Base-by-base conservation (phyloP, 345 rosid species). In the Bruguiera gymnorhiza region DNA sequence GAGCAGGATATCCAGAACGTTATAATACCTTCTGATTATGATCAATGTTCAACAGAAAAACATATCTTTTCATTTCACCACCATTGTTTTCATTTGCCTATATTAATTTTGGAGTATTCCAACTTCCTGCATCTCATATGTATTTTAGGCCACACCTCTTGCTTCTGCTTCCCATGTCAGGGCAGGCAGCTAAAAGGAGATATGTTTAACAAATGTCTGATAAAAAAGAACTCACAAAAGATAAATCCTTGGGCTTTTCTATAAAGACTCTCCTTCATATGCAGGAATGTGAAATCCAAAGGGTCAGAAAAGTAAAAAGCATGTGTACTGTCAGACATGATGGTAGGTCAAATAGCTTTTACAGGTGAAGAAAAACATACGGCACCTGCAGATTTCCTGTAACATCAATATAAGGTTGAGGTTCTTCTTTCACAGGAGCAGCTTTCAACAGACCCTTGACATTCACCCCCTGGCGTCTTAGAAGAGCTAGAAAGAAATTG, bases 341-440 rank as follows among this genome's bases (percentile, higher is more conserved):
- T 34, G 24, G 26, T 8, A 63, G 31, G 46, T 48, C 31, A 13
- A 62, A 57, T 63, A 68, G 64, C 52, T 30, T 29, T 30, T 30
- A 55, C 21, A 52, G 43, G 7, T n/a, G 46, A n/a, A 23, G 32
- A 10, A 48, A 31, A 3, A 62, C 29, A 73, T 16, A 69, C 26
- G 70, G 73, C 72, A 96, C 99, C 96, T 92, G 97, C 70, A 92
- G 80, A 83, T 86, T 80, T 81, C 99, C 99, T 9, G 99, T 90
- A 81, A 91, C 86, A 71, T 96, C 99, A 83, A 96, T 92, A 73
- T 78, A 80, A 39, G 97, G 88, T 73, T 89, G 87, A 54, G 95
- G 87, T 73, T 96, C 96, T 74, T 90, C 98, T 80, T 89, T 85
- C 16, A 76, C 82, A 59, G 97, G 86, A 76, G 87, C 84, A 61